Base-by-base conservation (phyloP, 305 asterid genomes). In the Lippia alba region DNA sequence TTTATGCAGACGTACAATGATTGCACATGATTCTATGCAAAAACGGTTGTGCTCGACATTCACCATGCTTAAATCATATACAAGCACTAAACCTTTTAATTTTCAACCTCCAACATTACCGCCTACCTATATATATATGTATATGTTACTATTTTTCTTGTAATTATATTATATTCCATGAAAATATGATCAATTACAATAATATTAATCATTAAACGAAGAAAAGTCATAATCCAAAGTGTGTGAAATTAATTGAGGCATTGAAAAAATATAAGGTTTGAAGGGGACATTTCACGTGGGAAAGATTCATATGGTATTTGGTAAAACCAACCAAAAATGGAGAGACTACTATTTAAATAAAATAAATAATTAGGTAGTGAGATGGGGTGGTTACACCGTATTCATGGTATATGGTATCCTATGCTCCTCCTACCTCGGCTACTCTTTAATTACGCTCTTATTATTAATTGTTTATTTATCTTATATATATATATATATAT, bases 221-320 rank as follows among this genome's bases (percentile, higher is more conserved):
- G 30, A 24, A 24, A 24, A 24, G 30, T 24, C 30, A 24, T 24
- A 24, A 24, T 24, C 30, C 30, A 1, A 24, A 36, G 41, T 5
- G 41, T 36, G 41, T 36, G 41, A 36, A 1, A 24, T 24, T 24
- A 24, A 24, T 24, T 24, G 3, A 36, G 9, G 41, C 41, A 36
- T 36, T 36, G 4, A 36, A 36, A 36, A 36, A 36, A 24, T 3
- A 24, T 45, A 12, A 44, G 15, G 61, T 9, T 9, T 56, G 19
- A 14, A 46, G 46, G 77, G 50, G 82, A 66, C 76, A 74, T 32
- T 72, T 78, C 79, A 81, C 85, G 80, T 81, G 85, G 30, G 73
- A 71, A 74, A 74, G 82, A 81, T 77, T 62, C 74, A 80, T 61
- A 48, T 19, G 20, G 45, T 7, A 48, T 61, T 80, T 64, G 79